These are phyloP conservation scores for Neonectria faginata DNA, from an alignment of 2,329 filamentous ascomycete genomes.

Conservation along the genomic window DNA sequence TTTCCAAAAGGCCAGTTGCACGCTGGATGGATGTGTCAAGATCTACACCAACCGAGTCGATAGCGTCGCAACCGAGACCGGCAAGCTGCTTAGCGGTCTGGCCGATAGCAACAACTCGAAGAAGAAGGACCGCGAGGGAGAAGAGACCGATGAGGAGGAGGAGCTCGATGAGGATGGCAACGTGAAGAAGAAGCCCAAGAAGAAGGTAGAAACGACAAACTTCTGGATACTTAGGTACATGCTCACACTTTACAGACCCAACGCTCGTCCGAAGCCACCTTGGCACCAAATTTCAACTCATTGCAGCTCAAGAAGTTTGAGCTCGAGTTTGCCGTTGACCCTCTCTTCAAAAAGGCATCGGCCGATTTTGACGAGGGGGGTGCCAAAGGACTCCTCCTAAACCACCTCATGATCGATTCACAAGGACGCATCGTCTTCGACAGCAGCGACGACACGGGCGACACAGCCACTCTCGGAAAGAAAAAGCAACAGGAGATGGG, in stretches of 20 bases:
- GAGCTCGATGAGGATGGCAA: constrained; percentile 73
- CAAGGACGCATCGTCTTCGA: constrained; percentile 97
- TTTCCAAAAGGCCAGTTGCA: constrained; percentile 98
- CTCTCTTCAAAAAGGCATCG: constrained; percentile 98
- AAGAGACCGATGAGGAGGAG: constrained; percentile 74
- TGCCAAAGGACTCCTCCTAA: constrained; percentile 92
- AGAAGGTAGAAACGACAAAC: constrained; percentile 68
- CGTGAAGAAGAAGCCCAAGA: constrained; percentile 73
- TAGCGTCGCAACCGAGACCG: constrained; percentile 97
- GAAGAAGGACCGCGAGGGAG: constrained; percentile 76
- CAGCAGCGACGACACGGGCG: constrained; percentile 87
- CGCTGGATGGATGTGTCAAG: constrained; percentile 97
- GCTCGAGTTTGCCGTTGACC: constrained; percentile 94
- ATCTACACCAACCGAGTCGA: constrained; percentile 99
- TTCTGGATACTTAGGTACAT: neutral
- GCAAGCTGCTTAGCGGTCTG: constrained; percentile 91
- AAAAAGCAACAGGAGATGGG: constrained; percentile 55
- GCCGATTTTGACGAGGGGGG: constrained; percentile 99
- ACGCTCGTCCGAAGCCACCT: constrained; percentile 90
- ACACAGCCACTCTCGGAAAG: constrained; percentile 54
- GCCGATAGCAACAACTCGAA: constrained; percentile 87
- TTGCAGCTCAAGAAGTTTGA: constrained; percentile 98
- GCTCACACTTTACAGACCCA: constrained; percentile 60
- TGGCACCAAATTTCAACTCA: constrained; percentile 88
- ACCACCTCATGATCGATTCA: constrained; percentile 95